Percentiles rank a stretch among this genome's conserved stretches.
These are phyloP conservation scores for Calonectria henricotiae DNA, from an alignment of 2,329 filamentous ascomycete species.

Conservation along the genomic window DNA sequence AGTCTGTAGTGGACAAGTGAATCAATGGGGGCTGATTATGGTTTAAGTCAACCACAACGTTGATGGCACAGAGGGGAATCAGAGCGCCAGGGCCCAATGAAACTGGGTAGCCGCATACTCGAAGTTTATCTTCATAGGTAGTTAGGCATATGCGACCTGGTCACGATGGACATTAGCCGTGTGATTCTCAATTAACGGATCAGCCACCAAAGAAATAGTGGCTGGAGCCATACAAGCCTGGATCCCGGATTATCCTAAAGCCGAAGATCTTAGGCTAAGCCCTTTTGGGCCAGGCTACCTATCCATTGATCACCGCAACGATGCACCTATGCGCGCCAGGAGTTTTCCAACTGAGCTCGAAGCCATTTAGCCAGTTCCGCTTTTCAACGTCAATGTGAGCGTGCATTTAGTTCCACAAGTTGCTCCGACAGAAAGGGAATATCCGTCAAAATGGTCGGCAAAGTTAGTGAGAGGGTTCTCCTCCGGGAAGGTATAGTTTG, in stretches of 20 bases:
- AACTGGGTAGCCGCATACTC: too few relatives aligned
- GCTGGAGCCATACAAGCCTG: background rate
- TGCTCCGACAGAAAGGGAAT: conserved; percentile 39
- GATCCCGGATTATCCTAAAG: conserved; percentile 41
- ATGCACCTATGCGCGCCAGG: conserved; percentile 48
- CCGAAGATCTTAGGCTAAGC: conserved; percentile 40
- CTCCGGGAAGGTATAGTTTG: conserved; percentile 70
- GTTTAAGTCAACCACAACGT: too few relatives aligned
- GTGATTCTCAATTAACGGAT: background rate
- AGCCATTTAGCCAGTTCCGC: conserved; percentile 41
- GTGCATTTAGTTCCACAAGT: conserved; percentile 37
- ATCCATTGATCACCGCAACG: conserved; percentile 41
- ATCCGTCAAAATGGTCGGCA: conserved; percentile 70
- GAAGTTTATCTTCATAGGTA: too few relatives aligned
- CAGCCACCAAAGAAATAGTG: background rate
- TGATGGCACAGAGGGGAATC: too few relatives aligned
- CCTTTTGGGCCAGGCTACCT: conserved; percentile 37
- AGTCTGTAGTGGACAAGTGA: too few relatives aligned
- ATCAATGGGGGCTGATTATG: too few relatives aligned
- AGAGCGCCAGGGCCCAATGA: too few relatives aligned
- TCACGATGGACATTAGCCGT: background rate
- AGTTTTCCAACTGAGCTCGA: conserved; percentile 51
- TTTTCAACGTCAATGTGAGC: conserved; percentile 48
- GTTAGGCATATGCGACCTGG: background rate
- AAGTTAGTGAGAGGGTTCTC: conserved; percentile 78